phyloP scores from a whole-genome alignment of 345 rosid species.

The Carallia pectinifolia region DNA sequence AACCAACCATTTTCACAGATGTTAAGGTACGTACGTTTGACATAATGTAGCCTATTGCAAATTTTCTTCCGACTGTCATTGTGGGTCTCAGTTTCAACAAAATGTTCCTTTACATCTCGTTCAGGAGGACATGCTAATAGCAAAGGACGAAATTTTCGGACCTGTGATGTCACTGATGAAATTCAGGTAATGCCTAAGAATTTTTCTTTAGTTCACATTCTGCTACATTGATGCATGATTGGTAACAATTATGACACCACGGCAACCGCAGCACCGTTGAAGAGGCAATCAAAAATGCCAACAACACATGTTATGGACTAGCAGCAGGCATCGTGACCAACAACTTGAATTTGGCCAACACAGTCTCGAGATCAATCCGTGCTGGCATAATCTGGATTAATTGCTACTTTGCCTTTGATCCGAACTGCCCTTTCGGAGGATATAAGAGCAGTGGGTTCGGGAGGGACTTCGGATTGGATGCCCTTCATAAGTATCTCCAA shows the following conservation, averaged over 20 bases:
- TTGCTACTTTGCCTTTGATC: constrained; percentile 64
- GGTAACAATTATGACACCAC: not conserved
- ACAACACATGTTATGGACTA: constrained; percentile 60
- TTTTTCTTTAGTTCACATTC: too few species aligned
- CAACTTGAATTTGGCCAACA: constrained; percentile 60
- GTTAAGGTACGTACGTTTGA: constrained; percentile 42
- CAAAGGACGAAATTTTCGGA: constrained; percentile 75
- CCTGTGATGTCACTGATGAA: constrained; percentile 76
- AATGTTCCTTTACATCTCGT: not conserved
- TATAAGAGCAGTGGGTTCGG: constrained; percentile 71
- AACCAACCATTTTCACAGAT: constrained; percentile 63
- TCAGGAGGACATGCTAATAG: constrained; percentile 71
- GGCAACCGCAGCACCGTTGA: constrained; percentile 52
- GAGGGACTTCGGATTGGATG: constrained; percentile 64
- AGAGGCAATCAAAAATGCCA: constrained; percentile 63
- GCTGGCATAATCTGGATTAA: constrained; percentile 71
- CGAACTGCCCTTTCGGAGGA: constrained; percentile 67
- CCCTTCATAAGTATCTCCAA: constrained; percentile 56
- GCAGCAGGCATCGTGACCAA: constrained; percentile 77
- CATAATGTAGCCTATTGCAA: not conserved
- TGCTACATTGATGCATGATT: too few species aligned
- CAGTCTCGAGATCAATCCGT: constrained; percentile 63
- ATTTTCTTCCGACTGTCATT: too few species aligned
- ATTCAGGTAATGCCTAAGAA: constrained; percentile 50
- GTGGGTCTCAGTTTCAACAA: too few species aligned